Percentiles rank a stretch among this genome's conserved stretches.
These are phyloP conservation scores for Fusarium nodosum DNA, from an alignment of 2,329 filamentous ascomycete species.

Conservation along the genomic window DNA sequence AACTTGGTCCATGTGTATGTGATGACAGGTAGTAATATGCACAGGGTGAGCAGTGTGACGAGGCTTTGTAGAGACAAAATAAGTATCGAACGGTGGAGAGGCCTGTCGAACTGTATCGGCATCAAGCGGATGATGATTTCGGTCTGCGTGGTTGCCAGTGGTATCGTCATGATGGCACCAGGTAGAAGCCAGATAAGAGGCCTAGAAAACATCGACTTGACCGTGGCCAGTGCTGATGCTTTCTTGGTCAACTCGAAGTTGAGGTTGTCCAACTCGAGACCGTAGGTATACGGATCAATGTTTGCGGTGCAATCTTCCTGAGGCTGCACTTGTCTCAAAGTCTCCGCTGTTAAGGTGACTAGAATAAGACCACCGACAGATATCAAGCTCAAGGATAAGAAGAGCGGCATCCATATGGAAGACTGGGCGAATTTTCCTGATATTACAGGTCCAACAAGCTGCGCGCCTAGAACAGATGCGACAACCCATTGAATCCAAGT, in stretches of 20 bases:
- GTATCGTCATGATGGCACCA: conserved; percentile 42
- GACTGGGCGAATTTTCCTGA: conserved; percentile 32
- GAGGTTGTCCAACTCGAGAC: conserved; percentile 3
- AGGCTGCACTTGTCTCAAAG: conserved; percentile 12
- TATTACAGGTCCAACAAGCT: conserved; percentile 42
- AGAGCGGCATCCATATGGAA: conserved; percentile 42
- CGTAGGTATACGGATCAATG: not conserved
- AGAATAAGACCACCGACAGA: conserved; percentile 33
- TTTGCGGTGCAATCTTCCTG: not conserved
- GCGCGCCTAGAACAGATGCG: conserved; percentile 41
- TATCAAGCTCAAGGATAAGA: conserved; percentile 41
- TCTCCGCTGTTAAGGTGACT: conserved; percentile 44
- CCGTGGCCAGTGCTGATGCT: conserved; percentile 3
- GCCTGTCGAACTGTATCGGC: conserved; percentile 48
- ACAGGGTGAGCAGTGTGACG: conserved; percentile 42
- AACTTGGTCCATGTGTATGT: conserved; percentile 29
- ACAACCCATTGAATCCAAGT: conserved; percentile 47
- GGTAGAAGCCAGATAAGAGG: conserved; percentile 47
- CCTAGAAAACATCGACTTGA: conserved; percentile 35
- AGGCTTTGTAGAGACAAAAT: conserved; percentile 45
- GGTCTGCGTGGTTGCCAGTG: conserved; percentile 41
- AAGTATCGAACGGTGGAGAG: conserved; percentile 39
- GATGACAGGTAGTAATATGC: conserved; percentile 41
- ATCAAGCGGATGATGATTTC: conserved; percentile 46
- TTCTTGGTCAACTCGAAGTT: not conserved